Evolutionary conservation across 495 filamentous ascomycete genomes (phyloP).

Genomic region (Mycothermus thermophilus): DNA sequence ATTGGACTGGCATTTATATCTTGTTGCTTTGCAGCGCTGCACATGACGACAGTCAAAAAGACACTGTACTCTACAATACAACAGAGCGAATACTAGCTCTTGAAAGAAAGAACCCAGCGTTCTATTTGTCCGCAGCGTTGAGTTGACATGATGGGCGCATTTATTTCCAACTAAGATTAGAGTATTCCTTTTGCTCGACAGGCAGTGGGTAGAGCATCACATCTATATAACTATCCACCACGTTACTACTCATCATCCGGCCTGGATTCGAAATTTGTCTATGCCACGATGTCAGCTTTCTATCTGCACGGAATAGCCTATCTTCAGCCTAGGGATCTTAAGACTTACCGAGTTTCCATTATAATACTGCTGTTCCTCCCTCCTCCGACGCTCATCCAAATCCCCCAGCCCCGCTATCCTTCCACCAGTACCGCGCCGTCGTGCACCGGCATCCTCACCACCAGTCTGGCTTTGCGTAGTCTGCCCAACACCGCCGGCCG

Average conservation of each 20-base stretch:
- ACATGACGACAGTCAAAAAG: too few relatives aligned
- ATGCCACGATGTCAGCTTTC: not conserved
- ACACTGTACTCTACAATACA: too few relatives aligned
- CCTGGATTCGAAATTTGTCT: slow-evolving; percentile 67
- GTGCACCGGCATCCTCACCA: slow-evolving; percentile 1
- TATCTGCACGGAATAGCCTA: not conserved
- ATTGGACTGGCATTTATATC: too few relatives aligned
- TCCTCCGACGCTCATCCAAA: slow-evolving; percentile 23
- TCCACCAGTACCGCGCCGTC: slow-evolving; percentile 1
- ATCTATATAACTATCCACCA: not conserved
- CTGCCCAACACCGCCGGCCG: not conserved
- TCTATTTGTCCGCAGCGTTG: too few relatives aligned
- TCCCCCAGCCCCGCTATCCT: slow-evolving; percentile 17
- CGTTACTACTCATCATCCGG: slow-evolving; percentile 28
- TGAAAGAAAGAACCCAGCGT: too few relatives aligned
- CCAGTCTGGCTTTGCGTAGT: not conserved
- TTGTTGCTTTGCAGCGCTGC: too few relatives aligned
- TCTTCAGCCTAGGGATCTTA: not conserved
- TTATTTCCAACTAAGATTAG: too few relatives aligned
- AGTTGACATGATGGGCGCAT: too few relatives aligned
- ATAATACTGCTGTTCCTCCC: slow-evolving; percentile 51
- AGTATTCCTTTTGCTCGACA: too few relatives aligned
- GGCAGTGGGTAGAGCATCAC: too few relatives aligned
- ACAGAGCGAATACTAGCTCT: too few relatives aligned
- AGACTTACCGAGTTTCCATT: slow-evolving; percentile 73